A percentile compares a stretch with the other conserved stretches of the same genome.
Conservation (phyloP, 2,329 filamentous ascomycete species). For the Epichloe sibirici region DNA sequence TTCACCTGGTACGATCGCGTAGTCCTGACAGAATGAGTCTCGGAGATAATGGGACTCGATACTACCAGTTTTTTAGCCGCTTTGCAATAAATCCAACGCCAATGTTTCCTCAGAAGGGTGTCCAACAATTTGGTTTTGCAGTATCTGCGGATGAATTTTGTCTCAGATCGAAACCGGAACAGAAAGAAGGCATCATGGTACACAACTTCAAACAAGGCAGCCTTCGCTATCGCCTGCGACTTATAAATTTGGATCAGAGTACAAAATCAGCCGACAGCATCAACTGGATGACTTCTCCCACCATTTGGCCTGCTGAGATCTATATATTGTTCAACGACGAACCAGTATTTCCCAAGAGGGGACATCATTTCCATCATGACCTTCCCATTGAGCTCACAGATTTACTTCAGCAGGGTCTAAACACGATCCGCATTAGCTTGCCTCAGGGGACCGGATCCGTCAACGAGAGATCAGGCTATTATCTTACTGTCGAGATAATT, state of each 20-base stretch:
- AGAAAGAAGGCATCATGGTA: not conserved
- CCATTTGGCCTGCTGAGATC: constrained; percentile 57
- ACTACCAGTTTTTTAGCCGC: constrained; percentile 46
- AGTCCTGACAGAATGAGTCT: constrained; percentile 33
- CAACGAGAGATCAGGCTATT: constrained; percentile 25
- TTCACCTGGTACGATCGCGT: constrained; percentile 34
- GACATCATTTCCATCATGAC: constrained; percentile 62
- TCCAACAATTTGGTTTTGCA: constrained; percentile 35
- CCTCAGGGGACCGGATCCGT: constrained; percentile 16
- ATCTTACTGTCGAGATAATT: constrained; percentile 59
- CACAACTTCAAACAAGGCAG: constrained; percentile 18
- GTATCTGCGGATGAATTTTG: constrained; percentile 25
- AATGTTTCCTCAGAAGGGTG: constrained; percentile 21
- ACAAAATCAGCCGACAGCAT: constrained; percentile 24
- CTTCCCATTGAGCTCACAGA: constrained; percentile 64
- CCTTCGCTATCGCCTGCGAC: constrained; percentile 56
- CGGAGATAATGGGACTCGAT: constrained; percentile 17
- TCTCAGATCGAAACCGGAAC: constrained; percentile 20
- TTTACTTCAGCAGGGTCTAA: constrained; percentile 43
- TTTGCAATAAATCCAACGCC: constrained; percentile 36
- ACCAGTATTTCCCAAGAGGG: constrained; percentile 48
- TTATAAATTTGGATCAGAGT: constrained; percentile 30
- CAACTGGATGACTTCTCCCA: constrained; percentile 51
- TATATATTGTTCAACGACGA: constrained; percentile 56
- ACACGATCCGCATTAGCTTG: constrained; percentile 45